Evolutionary conservation across 139 green algal genomes (phyloP), one percentile per base, ranked within the genome.

Genomic region (Picochlorum costavermella): DNA sequence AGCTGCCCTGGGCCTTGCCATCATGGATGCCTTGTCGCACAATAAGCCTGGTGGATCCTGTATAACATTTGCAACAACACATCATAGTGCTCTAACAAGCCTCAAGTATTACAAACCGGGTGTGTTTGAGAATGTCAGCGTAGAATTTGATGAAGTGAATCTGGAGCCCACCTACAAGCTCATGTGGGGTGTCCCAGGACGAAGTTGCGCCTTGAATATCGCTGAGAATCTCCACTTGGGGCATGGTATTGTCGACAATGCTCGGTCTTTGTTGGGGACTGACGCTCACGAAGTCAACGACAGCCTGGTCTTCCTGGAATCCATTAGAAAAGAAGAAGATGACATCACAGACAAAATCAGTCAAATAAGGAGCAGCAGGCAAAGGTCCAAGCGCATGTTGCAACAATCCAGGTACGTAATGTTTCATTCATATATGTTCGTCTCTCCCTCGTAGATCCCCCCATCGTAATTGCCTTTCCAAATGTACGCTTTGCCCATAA

Each of bases 161-260:
- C 79, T 95, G 43, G 75, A 72, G 2, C 88, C 88, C 9, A 95
- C 90, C 5, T 95, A 95, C 78, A 67, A 76, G 20, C 73, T 96
- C 60, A 70, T 95, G 53, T 94, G 86, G 88, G 89, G 88, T 33
- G 75, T 95, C 3, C 88, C 89, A 2, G 89, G 90, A 25, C 64
- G 81, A 29, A 86, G 72, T 67, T 90, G 91, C 67, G 87, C 84
- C 2, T 73, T 95, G 45, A 88, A 88, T 79, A 91, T 95, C 26
- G 86, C 87, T 0, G 66, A 63, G 50, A 79, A 87, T 17, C 64
- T 95, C 45, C 84, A 87, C 1, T 73, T 96, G 50, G 80, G 88
- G 20, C 3, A 28, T 0, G 53, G 28, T 0, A 78, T 95, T 6
- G 68, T 96, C 11, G 70, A 74, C 9, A 77, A 70, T 0, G 90